phyloP scores from a whole-genome alignment of 305 asterid genomes.

The Rubia tinctorum region DNA sequence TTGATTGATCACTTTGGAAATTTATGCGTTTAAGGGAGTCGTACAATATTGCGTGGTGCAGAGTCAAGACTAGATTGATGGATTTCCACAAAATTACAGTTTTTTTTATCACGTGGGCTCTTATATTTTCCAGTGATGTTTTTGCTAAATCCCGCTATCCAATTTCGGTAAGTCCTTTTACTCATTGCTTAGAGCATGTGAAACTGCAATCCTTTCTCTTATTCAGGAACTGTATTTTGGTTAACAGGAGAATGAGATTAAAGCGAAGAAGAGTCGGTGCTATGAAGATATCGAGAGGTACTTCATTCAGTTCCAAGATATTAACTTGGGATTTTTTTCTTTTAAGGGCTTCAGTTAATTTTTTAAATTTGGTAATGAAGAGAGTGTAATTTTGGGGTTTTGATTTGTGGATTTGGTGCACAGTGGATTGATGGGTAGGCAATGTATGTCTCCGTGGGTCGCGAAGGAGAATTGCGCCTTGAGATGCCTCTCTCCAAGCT shows the following conservation, averaged over 20 bases:
- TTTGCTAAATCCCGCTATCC: constrained; percentile 68
- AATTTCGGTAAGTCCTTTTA: constrained; percentile 48
- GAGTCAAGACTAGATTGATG: constrained; percentile 1
- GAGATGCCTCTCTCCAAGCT: constrained; percentile 71
- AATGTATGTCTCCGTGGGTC: constrained; percentile 59
- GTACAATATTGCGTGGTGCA: too few relatives aligned
- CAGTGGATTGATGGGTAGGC: constrained; percentile 89
- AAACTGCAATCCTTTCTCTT: neutral
- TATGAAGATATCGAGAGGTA: constrained; percentile 85
- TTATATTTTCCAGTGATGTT: constrained; percentile 32
- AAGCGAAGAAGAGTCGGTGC: constrained; percentile 68
- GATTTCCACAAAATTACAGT: neutral
- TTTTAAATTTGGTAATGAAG: neutral
- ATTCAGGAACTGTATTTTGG: constrained; percentile 2
- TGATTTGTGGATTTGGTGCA: constrained; percentile 17
- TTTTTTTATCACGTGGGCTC: constrained; percentile 16
- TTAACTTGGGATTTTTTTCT: neutral
- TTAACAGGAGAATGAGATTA: constrained; percentile 59
- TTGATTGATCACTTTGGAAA: too few relatives aligned
- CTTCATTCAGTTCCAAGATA: neutral
- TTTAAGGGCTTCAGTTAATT: neutral
- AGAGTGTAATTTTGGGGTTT: constrained; percentile 16
- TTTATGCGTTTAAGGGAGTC: too few relatives aligned
- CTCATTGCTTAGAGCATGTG: neutral
- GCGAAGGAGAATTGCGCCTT: constrained; percentile 89